Evolutionary conservation across 225 moss, liverwort and hornwort genomes (phyloP).

Genomic region (Climacium dendroides): DNA sequence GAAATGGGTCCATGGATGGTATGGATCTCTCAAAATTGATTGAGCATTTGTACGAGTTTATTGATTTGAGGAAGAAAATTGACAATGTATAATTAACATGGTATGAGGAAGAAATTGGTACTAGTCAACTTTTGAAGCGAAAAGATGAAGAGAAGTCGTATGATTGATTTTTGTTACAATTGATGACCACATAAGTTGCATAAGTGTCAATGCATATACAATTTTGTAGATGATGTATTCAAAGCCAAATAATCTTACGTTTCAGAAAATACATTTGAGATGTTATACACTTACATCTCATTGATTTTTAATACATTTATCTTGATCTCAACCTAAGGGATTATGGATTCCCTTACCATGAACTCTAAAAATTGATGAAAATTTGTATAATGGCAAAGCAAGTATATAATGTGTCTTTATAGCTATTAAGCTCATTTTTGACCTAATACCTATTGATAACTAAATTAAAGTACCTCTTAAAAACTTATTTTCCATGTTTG

Average conservation of each 20-base stretch:
- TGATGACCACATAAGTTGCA: not conserved
- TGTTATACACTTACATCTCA: not conserved
- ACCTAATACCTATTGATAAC: not conserved
- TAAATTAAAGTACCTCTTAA: not conserved
- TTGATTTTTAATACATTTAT: not conserved
- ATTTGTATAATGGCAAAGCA: not conserved
- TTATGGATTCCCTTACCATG: too few species aligned
- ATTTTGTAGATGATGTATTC: not conserved
- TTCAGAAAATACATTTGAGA: not conserved
- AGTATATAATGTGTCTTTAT: not conserved
- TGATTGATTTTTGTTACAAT: not conserved
- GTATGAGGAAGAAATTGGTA: not conserved
- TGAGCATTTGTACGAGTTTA: not conserved
- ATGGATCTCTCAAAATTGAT: not conserved
- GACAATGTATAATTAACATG: not conserved
- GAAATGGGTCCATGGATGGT: too few species aligned
- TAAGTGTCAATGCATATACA: too few species aligned
- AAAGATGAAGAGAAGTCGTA: not conserved
- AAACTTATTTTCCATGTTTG: rapidly evolving
- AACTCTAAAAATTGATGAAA: not conserved
- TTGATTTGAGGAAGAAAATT: not conserved
- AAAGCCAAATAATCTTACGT: not conserved
- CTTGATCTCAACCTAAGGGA: rapidly evolving
- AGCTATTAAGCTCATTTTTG: rapidly evolving
- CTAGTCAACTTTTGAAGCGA: not conserved